Percentiles rank a stretch among this genome's conserved stretches.
Evolutionary conservation across 2,329 filamentous ascomycete genomes (phyloP).

Genomic region (Talaromyces islandicus): DNA sequence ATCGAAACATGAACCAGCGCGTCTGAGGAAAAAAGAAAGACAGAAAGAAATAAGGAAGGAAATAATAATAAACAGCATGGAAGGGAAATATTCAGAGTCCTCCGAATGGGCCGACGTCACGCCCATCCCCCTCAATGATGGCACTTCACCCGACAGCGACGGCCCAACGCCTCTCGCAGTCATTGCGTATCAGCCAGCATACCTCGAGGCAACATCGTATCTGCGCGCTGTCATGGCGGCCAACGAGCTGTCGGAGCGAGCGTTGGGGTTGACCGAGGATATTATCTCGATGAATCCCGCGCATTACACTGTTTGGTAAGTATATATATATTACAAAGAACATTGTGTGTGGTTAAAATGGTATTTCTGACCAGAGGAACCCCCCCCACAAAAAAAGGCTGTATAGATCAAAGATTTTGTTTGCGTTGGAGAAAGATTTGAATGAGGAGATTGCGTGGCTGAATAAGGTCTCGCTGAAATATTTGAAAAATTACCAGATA

Average conservation of each 20-base stretch:
- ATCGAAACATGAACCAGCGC: background rate
- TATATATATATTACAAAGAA: background rate
- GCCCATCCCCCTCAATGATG: conserved; percentile 79
- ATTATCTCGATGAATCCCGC: conserved; percentile 91
- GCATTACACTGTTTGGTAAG: conserved; percentile 92
- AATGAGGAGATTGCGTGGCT: conserved; percentile 76
- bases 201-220: conserved; percentile 88
- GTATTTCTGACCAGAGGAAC: conserved; percentile 10
- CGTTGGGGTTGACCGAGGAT: conserved; percentile 75
- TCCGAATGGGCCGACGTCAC: conserved; percentile 77
- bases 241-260: conserved; percentile 75
- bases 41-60: background rate
- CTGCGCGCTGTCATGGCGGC: conserved; percentile 87
- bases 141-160: conserved; percentile 36
- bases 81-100: conserved; percentile 54
- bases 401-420: conserved; percentile 77
- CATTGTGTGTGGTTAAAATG: no score
- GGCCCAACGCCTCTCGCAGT: conserved; percentile 65
- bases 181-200: conserved; percentile 86
- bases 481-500: conserved; percentile 98
- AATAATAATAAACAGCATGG: conserved; percentile 12
- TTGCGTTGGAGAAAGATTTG: conserved; percentile 59
- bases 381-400: conserved; percentile 53
- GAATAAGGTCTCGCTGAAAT: conserved; percentile 70
- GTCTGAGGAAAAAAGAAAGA: background rate